phyloP scores from a whole-genome alignment of 805 yeast species.

The Starmerella cellae region DNA sequence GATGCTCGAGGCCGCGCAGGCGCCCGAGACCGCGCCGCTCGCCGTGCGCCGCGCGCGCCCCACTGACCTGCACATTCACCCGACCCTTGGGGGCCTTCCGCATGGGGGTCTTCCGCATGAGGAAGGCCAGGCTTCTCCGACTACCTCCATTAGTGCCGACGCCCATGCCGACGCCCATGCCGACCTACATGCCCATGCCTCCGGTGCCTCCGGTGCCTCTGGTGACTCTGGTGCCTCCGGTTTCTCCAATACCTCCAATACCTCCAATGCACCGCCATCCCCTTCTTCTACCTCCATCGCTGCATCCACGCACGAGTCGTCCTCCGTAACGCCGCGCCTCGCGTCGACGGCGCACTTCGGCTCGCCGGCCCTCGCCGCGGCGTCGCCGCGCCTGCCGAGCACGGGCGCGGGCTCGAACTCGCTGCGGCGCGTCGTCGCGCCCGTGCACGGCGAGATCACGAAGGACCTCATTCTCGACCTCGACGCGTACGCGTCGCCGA shows the following conservation, averaged over 20 bases:
- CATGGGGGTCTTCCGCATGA: no score
- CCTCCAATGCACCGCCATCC: not conserved
- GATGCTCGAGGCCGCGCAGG: slow-evolving; percentile 7
- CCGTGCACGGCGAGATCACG: slow-evolving; percentile 3
- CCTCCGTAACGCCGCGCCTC: not conserved
- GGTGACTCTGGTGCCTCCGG: not conserved
- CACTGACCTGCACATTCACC: no score
- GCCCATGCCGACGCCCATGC: slow-evolving; percentile 61
- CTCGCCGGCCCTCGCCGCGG: not conserved
- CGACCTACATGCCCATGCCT: slow-evolving; percentile 46
- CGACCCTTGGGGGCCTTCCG: no score
- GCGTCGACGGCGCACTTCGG: not conserved
- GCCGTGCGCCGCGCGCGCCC: no score
- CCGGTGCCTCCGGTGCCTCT: slow-evolving; percentile 26
- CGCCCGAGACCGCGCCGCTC: slow-evolving; percentile 1
- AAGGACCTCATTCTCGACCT: slow-evolving; percentile 14
- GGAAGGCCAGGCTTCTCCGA: slow-evolving; percentile 51
- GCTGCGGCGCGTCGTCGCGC: slow-evolving; percentile 1
- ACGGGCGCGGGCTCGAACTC: slow-evolving; percentile 6
- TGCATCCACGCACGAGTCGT: no score
- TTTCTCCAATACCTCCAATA: not conserved
- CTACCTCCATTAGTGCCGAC: slow-evolving; percentile 40
- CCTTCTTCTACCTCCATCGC: no score
- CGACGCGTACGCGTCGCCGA: slow-evolving; percentile 21
- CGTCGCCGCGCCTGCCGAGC: not conserved